These are phyloP conservation scores for Papiliotrema fonsecae DNA, from an alignment of 1,284 basidiomycete species.

Conservation along the genomic window DNA sequence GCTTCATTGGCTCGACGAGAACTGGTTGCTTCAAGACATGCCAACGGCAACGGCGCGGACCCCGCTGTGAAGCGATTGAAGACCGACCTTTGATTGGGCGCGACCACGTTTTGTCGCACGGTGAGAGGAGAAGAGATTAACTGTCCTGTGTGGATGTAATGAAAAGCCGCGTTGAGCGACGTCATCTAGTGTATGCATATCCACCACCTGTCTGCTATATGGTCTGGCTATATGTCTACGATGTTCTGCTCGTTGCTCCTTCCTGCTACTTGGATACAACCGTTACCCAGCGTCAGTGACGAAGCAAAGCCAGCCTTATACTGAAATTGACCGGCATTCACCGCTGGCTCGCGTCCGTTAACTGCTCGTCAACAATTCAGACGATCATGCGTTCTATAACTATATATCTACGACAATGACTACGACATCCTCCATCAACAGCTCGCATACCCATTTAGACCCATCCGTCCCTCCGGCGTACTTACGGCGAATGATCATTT, in stretches of 20 bases:
- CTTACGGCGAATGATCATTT: conserved; percentile 27
- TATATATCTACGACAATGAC: not conserved
- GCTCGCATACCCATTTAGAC: conserved; percentile 11
- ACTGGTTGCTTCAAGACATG: conserved; percentile 24
- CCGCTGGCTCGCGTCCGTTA: no score
- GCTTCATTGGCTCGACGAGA: conserved; percentile 36
- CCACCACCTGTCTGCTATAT: no score
- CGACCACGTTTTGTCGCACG: not conserved
- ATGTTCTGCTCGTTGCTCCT: no score
- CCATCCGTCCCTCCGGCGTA: conserved; percentile 21
- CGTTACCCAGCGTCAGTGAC: no score
- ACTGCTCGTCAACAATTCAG: no score
- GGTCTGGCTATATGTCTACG: no score
- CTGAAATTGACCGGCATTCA: no score
- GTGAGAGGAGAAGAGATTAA: not conserved
- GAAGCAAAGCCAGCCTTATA: no score
- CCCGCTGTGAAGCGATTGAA: conserved; percentile 1
- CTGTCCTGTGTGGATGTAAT: not conserved
- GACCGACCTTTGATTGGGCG: not conserved
- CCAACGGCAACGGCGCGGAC: conserved; percentile 16
- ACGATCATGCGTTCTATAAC: not conserved
- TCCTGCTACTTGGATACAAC: no score
- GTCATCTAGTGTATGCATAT: not conserved
- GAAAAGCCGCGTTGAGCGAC: not conserved
- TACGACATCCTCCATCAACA: conserved; percentile 6